A percentile compares a stretch with the other conserved stretches of the same genome.
Evolutionary conservation across 164 flowering plant species (phyloP).

Genomic region (Berberis vulgaris): DNA sequence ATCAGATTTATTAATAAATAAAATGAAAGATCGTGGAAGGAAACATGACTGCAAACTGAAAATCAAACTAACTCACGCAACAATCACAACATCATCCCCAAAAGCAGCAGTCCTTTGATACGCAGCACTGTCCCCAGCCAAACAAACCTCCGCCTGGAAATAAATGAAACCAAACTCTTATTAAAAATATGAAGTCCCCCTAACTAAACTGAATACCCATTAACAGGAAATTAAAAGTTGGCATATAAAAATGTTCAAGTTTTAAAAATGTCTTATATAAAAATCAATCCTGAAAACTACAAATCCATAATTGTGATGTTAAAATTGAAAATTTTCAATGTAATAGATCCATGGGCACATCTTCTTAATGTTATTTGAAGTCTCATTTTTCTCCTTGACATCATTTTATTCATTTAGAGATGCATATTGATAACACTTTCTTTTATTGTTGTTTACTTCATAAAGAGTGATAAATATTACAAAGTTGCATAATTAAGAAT

Average conservation of each 20-base stretch:
- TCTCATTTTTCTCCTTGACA: no score
- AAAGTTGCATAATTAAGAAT: no score
- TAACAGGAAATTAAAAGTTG: no score
- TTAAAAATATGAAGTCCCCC: background rate
- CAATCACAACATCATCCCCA: slow-evolving; percentile 90
- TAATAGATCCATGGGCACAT: no score
- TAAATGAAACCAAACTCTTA: background rate
- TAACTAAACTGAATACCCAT: background rate
- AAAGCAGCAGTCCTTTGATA: slow-evolving; percentile 57
- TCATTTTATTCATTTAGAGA: no score
- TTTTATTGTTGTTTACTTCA: no score
- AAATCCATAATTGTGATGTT: no score
- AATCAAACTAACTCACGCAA: slow-evolving; percentile 60
- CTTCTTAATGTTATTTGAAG: no score
- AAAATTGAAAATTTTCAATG: background rate
- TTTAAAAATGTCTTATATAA: background rate
- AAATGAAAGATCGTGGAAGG: background rate
- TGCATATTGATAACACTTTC: no score
- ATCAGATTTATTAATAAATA: background rate
- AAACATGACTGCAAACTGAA: background rate
- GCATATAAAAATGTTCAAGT: background rate
- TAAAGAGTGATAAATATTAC: no score
- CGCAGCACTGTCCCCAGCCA: slow-evolving; percentile 73
- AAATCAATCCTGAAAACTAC: background rate
- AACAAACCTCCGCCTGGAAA: slow-evolving; percentile 41